Evolutionary conservation across 2,329 filamentous ascomycete species (phyloP).

Genomic region (Podosphaera xanthii): DNA sequence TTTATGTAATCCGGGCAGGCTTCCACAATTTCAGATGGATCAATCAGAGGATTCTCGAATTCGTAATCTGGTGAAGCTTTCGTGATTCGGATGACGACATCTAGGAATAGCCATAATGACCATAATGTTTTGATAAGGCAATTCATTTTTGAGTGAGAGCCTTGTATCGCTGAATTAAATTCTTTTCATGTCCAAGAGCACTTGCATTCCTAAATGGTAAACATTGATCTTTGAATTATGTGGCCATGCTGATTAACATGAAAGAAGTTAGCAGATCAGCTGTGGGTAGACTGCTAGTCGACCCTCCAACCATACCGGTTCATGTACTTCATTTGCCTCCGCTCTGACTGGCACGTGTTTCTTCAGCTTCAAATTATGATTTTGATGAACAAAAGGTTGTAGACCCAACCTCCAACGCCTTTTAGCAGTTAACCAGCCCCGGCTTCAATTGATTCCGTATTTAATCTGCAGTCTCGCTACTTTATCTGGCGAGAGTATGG

Average conservation of each 20-base stretch:
- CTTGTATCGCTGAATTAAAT: not conserved
- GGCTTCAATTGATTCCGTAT: no score
- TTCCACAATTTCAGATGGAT: slow-evolving; percentile 4
- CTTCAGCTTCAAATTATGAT: no score
- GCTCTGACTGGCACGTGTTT: no score
- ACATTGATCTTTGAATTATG: not conserved
- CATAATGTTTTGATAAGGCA: not conserved
- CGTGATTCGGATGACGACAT: not conserved
- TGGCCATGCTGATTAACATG: not conserved
- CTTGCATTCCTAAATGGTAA: not conserved
- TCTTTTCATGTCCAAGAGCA: not conserved
- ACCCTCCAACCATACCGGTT: no score
- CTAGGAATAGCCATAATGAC: not conserved
- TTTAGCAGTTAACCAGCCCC: no score
- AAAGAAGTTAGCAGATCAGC: no score
- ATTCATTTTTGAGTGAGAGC: not conserved
- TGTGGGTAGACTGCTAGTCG: no score
- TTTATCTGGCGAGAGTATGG: no score
- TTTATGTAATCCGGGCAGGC: slow-evolving; percentile 17
- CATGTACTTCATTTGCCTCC: no score
- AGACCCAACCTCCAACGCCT: no score
- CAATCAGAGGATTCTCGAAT: not conserved
- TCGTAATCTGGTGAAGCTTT: not conserved
- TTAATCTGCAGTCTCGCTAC: no score
- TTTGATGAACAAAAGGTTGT: no score